phyloP scores from a whole-genome alignment of 208 protist species.

The Trypanosoma cruzi region DNA sequence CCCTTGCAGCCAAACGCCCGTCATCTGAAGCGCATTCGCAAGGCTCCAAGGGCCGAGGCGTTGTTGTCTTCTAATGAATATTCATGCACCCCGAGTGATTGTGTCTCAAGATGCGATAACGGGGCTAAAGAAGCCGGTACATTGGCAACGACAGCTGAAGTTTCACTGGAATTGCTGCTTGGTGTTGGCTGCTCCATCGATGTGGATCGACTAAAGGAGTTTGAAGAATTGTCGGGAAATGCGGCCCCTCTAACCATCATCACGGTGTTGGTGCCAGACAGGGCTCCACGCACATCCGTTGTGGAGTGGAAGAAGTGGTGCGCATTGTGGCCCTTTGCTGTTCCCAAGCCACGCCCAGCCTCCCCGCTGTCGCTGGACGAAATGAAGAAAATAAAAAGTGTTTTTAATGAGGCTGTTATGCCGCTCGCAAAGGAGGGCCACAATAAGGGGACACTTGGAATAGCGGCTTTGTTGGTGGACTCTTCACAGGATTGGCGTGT shows the following conservation, averaged over 20 bases:
- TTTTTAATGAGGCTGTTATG: constrained; percentile 22
- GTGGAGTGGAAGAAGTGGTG: constrained; percentile 60
- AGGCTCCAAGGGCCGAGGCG: not conserved
- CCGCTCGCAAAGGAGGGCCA: constrained; percentile 9
- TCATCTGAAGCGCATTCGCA: constrained; percentile 84
- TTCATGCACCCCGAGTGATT: not conserved
- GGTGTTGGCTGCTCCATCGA: constrained; percentile 11
- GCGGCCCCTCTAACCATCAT: constrained; percentile 14
- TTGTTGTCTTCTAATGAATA: not conserved
- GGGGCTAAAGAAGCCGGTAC: not conserved
- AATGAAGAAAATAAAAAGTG: constrained; percentile 15
- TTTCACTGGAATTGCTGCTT: constrained; percentile 21
- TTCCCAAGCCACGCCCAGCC: constrained; percentile 52
- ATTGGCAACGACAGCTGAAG: not conserved
- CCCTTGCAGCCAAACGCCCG: constrained; percentile 37
- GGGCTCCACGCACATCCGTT: constrained; percentile 47
- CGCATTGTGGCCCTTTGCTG: constrained; percentile 66
- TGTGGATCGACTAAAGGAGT: constrained; percentile 4
- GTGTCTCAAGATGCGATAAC: not conserved
- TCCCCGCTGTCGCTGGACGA: constrained; percentile 21
- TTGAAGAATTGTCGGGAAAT: constrained; percentile 11
- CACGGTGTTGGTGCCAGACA: constrained; percentile 48
- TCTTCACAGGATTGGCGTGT: constrained; percentile 30
- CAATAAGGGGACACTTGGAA: constrained; percentile 29
- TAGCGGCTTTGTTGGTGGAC: constrained; percentile 61